Conservation (phyloP, 177 flowering plant genomes). For the Vitis hybrid region DNA sequence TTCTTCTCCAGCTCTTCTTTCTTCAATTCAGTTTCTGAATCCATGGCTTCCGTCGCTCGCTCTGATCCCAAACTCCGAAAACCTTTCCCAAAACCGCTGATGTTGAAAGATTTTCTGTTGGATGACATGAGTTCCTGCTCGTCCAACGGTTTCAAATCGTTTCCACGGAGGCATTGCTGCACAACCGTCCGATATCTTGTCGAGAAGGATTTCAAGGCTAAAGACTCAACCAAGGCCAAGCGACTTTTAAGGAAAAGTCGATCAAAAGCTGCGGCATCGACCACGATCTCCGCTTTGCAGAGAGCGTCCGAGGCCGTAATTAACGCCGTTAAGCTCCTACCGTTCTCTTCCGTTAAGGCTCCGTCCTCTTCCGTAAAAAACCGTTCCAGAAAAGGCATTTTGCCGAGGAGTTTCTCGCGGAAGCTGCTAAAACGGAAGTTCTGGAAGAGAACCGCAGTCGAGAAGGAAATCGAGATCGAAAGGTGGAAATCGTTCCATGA, state of each 20-base stretch:
- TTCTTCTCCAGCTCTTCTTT: background rate
- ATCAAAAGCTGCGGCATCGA: conserved; percentile 25
- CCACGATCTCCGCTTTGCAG: conserved; percentile 44
- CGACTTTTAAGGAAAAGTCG: conserved; percentile 12
- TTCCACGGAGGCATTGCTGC: conserved; percentile 53
- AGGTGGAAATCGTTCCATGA: conserved; percentile 50
- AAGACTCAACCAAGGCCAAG: conserved; percentile 3
- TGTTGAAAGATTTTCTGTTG: conserved; percentile 65
- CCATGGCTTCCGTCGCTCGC: background rate
- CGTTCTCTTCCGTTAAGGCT: conserved; percentile 28
- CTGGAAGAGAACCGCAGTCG: conserved; percentile 32
- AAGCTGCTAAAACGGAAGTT: conserved; percentile 43
- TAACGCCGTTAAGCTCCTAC: conserved; percentile 51
- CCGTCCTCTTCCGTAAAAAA: conserved; percentile 8
- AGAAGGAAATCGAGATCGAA: conserved; percentile 18
- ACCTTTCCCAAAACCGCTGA: conserved; percentile 12
- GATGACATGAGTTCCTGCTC: conserved; percentile 75
- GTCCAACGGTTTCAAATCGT: conserved; percentile 64
- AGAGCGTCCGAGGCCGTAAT: conserved; percentile 55
- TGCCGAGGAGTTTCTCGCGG: conserved; percentile 45
- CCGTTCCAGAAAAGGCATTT: conserved; percentile 13
- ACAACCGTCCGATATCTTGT: conserved; percentile 51
- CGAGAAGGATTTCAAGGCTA: conserved; percentile 43
- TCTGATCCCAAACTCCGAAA: conserved; percentile 9
- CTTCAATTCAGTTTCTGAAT: conserved; percentile 1